These are phyloP conservation scores for Cercospora nicotianae DNA, from an alignment of 2,329 filamentous ascomycete genomes.

Conservation along the genomic window DNA sequence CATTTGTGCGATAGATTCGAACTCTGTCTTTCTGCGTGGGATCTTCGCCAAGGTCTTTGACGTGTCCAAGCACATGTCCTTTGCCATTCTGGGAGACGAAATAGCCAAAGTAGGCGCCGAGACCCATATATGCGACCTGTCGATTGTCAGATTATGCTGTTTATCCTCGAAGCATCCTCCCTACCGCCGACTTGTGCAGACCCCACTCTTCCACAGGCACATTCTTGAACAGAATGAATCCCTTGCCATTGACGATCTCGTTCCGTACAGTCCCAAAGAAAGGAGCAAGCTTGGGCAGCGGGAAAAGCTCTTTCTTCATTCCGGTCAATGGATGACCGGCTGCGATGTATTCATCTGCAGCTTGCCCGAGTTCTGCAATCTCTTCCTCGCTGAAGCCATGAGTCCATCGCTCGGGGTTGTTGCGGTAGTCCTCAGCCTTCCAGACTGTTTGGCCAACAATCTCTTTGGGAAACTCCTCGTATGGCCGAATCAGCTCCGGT, in stretches of 20 bases:
- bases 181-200: conserved; percentile 71
- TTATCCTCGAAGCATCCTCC: background rate
- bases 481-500: conserved; percentile 63
- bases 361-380: conserved; percentile 64
- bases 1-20: conserved; percentile 76
- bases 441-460: conserved; percentile 73
- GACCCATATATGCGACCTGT: conserved; percentile 72
- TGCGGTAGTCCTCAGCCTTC: conserved; percentile 64
- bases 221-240: conserved; percentile 85
- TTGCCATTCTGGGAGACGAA: conserved; percentile 82
- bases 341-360: conserved; percentile 68
- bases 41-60: conserved; percentile 85
- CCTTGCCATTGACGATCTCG: conserved; percentile 76
- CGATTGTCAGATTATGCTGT: background rate
- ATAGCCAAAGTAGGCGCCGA: conserved; percentile 78
- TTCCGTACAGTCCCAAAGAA: conserved; percentile 60
- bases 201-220: conserved; percentile 77
- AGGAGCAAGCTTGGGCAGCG: conserved; percentile 57
- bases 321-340: conserved; percentile 67
- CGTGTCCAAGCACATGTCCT: conserved; percentile 83
- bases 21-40: conserved; percentile 78
- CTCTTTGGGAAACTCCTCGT: conserved; percentile 67
- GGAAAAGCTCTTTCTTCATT: conserved; percentile 65
- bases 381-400: conserved; percentile 68
- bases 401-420: conserved; percentile 68